Evolutionary conservation across 306 rosid species (phyloP).

Genomic region (Vigna nakashimae): DNA sequence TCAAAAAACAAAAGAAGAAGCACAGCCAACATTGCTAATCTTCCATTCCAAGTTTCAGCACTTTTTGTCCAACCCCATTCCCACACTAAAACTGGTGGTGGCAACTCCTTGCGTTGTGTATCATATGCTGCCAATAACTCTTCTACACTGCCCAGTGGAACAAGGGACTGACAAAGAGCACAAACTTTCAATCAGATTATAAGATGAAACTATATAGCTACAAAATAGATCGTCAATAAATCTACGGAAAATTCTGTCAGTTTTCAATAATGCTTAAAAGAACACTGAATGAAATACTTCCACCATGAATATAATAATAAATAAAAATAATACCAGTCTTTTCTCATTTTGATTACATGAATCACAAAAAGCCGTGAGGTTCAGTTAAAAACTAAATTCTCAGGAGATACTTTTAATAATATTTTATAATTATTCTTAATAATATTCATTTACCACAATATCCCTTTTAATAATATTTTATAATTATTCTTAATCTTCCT

Average conservation of each 20-base stretch:
- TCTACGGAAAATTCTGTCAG: not conserved
- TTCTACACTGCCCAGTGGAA: constrained; percentile 86
- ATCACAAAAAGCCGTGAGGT: not conserved
- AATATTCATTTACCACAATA: not conserved
- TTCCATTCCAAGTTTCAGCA: constrained; percentile 92
- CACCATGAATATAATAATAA: not conserved
- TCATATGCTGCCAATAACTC: constrained; percentile 82
- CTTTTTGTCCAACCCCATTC: constrained; percentile 97
- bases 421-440: not conserved
- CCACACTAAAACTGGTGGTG: constrained; percentile 75
- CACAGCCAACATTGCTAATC: constrained; percentile 89
- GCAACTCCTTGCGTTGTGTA: constrained; percentile 82
- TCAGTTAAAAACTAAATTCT: not conserved
- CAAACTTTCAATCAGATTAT: constrained; percentile 41
- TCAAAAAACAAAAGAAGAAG: constrained; percentile 71
- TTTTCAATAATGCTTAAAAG: not conserved
- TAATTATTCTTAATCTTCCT: not conserved
- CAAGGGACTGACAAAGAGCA: constrained; percentile 65
- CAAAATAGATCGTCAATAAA: not conserved
- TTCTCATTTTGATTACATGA: not conserved
- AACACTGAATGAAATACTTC: not conserved
- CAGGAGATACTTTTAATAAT: not conserved
- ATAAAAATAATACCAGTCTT: not conserved
- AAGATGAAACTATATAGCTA: not conserved
- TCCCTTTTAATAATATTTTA: not conserved